Base-by-base conservation (phyloP, 2,329 filamentous ascomycete genomes). In the Coniosporium tulheliwenetii region DNA sequence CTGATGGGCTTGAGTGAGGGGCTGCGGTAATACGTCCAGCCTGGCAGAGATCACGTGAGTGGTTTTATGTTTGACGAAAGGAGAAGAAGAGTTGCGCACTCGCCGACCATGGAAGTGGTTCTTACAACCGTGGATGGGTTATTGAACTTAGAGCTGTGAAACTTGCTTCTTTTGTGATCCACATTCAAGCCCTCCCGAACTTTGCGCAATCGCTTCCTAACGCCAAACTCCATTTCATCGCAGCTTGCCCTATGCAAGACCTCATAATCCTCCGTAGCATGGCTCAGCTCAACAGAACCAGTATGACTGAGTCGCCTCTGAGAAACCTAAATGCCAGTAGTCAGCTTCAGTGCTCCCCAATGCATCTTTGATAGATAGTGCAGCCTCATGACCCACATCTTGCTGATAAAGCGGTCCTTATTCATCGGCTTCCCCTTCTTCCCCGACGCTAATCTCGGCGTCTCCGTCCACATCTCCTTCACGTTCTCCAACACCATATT, bases 381-480 rank as follows among this genome's bases (percentile, higher is more conserved):
- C n/a, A 12, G 3, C 33, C 5, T n/a, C 15, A 36, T 8, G 19
- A 73, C 78, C 50, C 60, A 87, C 87, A 95, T 89, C 70, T 95
- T 95, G 73, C 85, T 93, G 56, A 96, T 91, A 64, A 95, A 95
- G 35, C 91, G 73, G 64, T 98, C 91, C 76, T 96, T 95, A 69
- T 98, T 98, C 47, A 96, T 85, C 36, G 82, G 79, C 54, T 81
- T 71, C 42, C 87, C 87, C 66, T 86, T 87, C 70, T 89, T 91
- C 49, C 89, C 89, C 49, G 79, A 81, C 15, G 82, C 78, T 55
- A 84, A 72, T 45, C 78, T 70, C 38, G 89, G 86, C 42, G 83
- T 91, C 67, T 98, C 91, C 8, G 87, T 95, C 91, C 91, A 98
- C 89, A 98, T 96, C 68, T 98, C 91, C 72, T 93, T 93, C 36